These are phyloP conservation scores for Debaryomycetaceae sp. DNA, from an alignment of 1,139 yeast species.

Conservation along the genomic window DNA sequence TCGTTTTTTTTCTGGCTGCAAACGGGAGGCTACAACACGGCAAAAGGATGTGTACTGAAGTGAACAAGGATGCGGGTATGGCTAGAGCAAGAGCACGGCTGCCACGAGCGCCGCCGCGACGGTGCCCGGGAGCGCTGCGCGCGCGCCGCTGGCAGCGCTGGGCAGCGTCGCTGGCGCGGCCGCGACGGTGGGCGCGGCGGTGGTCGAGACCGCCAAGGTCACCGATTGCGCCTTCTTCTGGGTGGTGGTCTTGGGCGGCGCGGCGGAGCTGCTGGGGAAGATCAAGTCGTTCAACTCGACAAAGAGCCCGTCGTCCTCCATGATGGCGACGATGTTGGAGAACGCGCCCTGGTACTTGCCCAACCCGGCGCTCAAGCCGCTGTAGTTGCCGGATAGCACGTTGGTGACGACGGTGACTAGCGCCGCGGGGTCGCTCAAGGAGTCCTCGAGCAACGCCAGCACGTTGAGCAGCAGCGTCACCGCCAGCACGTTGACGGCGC, in stretches of 20 bases:
- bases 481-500: constrained; percentile 21
- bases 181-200: constrained; percentile 1
- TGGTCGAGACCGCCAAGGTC: background rate
- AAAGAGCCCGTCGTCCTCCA: constrained; percentile 38
- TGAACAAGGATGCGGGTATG: constrained; percentile 1
- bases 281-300: constrained; percentile 33
- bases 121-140: constrained; percentile 4
- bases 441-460: constrained; percentile 20
- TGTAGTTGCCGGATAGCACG: constrained; percentile 21
- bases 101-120: constrained; percentile 5
- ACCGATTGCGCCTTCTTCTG: constrained; percentile 1
- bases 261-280: constrained; percentile 23
- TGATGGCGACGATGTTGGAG: constrained; percentile 25
- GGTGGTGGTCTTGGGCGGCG: constrained; percentile 1
- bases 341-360: constrained; percentile 33
- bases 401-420: constrained; percentile 20
- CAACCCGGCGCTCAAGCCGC: constrained; percentile 11
- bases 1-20: constrained; percentile 1
- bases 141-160: constrained; percentile 3
- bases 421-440: constrained; percentile 23
- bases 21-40: constrained; percentile 3
- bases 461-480: constrained; percentile 20
- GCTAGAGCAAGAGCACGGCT: constrained; percentile 5
- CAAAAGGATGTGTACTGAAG: background rate
- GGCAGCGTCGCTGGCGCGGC: too few relatives aligned